Evolutionary conservation across 2,329 filamentous ascomycete genomes (phyloP).

Genomic region (Fusarium pseudonygamai): DNA sequence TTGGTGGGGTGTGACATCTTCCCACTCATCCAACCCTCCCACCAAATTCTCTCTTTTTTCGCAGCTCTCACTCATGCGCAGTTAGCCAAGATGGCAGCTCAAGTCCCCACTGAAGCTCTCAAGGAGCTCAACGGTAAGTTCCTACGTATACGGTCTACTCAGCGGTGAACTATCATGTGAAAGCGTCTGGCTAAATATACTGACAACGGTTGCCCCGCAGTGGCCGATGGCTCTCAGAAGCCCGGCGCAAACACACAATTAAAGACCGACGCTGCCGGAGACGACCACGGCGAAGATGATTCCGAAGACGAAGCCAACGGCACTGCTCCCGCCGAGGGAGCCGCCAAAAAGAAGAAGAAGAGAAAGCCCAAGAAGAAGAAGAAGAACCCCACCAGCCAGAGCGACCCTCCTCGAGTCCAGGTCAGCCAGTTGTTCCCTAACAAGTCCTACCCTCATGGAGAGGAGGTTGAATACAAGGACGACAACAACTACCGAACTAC

Average conservation of each 20-base stretch:
- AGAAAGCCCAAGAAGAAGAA: constrained; percentile 89
- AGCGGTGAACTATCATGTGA: neutral
- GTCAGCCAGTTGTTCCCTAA: constrained; percentile 78
- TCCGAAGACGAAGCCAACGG: constrained; percentile 61
- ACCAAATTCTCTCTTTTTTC: constrained; percentile 36
- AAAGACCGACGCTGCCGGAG: constrained; percentile 51
- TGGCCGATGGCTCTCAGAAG: constrained; percentile 52
- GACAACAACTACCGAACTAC: constrained; percentile 83
- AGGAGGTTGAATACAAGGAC: constrained; percentile 80
- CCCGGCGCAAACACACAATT: constrained; percentile 54
- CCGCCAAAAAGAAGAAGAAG: constrained; percentile 65
- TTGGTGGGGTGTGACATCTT: constrained; percentile 40
- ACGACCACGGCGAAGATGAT: constrained; percentile 60
- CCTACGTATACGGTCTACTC: neutral
- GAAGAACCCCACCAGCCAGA: constrained; percentile 78
- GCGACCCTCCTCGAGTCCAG: constrained; percentile 75
- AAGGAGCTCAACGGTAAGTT: constrained; percentile 54
- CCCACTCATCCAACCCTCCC: constrained; percentile 29
- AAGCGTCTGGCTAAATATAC: neutral
- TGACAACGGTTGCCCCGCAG: constrained; percentile 42
- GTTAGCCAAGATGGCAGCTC: constrained; percentile 54
- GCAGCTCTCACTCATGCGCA: constrained; percentile 24
- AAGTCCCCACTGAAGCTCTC: constrained; percentile 55
- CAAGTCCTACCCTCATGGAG: constrained; percentile 76
- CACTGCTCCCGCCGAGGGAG: constrained; percentile 51